Percentiles rank a stretch among this genome's conserved stretches.
Evolutionary conservation across 1,284 basidiomycete species (phyloP).

Genomic region (Sphaerobolus stellatus): DNA sequence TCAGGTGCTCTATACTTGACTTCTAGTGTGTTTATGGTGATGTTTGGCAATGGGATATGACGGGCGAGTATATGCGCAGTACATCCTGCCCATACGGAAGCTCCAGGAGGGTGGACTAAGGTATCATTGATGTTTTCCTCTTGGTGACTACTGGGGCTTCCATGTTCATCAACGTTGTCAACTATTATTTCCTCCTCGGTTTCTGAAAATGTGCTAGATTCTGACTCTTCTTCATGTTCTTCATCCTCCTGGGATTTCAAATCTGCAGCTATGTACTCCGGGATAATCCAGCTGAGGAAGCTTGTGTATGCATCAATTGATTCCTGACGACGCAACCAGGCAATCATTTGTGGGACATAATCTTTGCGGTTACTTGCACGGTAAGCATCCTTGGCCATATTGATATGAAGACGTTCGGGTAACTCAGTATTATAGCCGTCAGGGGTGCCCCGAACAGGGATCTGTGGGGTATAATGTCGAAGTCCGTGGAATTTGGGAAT

Average conservation of each 20-base stretch:
- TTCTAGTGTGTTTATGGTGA: background rate
- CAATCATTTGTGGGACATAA: conserved; percentile 34
- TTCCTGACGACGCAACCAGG: conserved; percentile 28
- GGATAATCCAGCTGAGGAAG: conserved; percentile 9
- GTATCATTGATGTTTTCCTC: too few relatives aligned
- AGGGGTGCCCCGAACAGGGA: conserved; percentile 27
- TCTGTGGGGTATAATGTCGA: conserved; percentile 28
- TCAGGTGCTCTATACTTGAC: background rate
- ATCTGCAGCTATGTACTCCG: too few relatives aligned
- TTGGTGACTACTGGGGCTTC: too few relatives aligned
- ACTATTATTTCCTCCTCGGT: too few relatives aligned
- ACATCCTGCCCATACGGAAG: too few relatives aligned
- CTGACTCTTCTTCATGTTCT: too few relatives aligned
- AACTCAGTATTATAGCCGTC: conserved; percentile 34
- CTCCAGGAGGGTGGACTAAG: too few relatives aligned
- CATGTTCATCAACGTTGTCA: too few relatives aligned
- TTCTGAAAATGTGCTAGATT: too few relatives aligned
- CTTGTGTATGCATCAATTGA: conserved; percentile 3
- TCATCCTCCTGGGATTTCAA: too few relatives aligned
- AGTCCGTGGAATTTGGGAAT: conserved; percentile 34
- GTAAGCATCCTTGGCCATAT: conserved; percentile 35
- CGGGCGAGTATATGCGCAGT: too few relatives aligned
- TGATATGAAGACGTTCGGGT: conserved; percentile 32
- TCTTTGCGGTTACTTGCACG: conserved; percentile 34
- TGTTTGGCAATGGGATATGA: too few relatives aligned